Evolutionary conservation across 352 stramenopile species (phyloP), one percentile per base, ranked within the genome.

Genomic region (Pythium rishiriense): DNA sequence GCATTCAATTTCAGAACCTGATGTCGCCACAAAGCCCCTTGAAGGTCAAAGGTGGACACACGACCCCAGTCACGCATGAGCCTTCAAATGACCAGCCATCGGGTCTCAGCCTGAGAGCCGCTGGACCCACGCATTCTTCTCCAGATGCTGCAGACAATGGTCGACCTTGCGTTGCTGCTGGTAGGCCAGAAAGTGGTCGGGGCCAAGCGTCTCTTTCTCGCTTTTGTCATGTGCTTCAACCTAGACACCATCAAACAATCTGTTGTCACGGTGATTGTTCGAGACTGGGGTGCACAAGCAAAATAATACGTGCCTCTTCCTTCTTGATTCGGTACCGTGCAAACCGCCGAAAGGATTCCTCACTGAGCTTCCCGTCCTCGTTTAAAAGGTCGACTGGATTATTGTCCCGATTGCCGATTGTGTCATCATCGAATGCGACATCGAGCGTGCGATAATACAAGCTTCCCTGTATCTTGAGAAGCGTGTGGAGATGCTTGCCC

Each of bases 291-390:
- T 39, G 33, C 11, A 14, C 9, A 46, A n/a, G 39, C 39, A 1
- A 4, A 8, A 21, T 2, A 47, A 24, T 22, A 41, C 62, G 39
- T 60, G 87, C 78, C 74, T 82, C 81, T 50, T 83, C 76, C 42
- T 86, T 81, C 57, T 79, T 85, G 52, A 93, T 75, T 22, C 82
- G 79, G 58, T 90, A 90, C 17, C 69, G 65, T 4, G 84, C 81
- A 66, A 85, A 87, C 21, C 75, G 75, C 19, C 84, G 79, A 64
- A 93, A 93, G 0, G 72, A 79, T 39, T 88, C 82, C 68, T 91
- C 84, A 0, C 80, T 88, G 33, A 91, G 72, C 25, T 78, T 85
- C 21, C 66, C 74, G 21, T 84, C 72, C 26, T 91, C 76, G 22
- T 73, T 74, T 3, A 78, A 48, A 49, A 83, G 50, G 53, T 81